Evolutionary conservation across 2,329 filamentous ascomycete genomes (phyloP), one percentile per base, ranked within the genome.

Genomic region (Annulohypoxylon truncatum): DNA sequence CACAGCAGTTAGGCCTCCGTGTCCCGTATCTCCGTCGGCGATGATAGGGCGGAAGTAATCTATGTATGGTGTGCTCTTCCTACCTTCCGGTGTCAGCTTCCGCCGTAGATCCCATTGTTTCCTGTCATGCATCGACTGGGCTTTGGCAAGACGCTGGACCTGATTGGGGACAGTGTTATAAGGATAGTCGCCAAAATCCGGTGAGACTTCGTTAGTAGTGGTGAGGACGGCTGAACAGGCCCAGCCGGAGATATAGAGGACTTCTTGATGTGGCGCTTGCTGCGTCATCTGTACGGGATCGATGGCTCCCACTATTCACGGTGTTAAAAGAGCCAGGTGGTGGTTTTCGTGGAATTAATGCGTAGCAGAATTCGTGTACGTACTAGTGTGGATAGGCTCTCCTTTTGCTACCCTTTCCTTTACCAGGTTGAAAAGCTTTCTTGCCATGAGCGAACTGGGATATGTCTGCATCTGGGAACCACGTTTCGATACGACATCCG

Each of bases 201-300:
- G 92, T 0, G 94, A 97, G 26, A 99, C 96, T 79, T 99, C 96
- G 82, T 99, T 98, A 35, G 96, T 98, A 8, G 90, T 90, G 3
- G 95, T 98, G 47, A 99, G 84, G 18, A 97, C 88, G 0, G 94
- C 95, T 0, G 95, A 98, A 81, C 96, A 98, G 4, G 96, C 96
- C 96, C 96, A 99, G 67, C 96, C 96, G 0, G 94, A 97, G 68
- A 99, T 85, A 80, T 99, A 99, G 47, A 99, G 86, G 15, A 97
- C 92, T 79, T 99, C 95, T 78, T 98, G 96, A 81, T 98, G 92
- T 4, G 92, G 88, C 13, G 96, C 96, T 83, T 98, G 96, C 79
- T 99, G 96, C 51, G 96, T 97, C 96, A 99, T 98, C 82, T 99
- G 96, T 9, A 98, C 90, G n/a, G 96, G 96, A 77, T 99, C 96